Percentiles rank a stretch among this genome's conserved stretches.
Evolutionary conservation across 2,329 filamentous ascomycete species (phyloP).

Genomic region (Aspergillus caelatus): DNA sequence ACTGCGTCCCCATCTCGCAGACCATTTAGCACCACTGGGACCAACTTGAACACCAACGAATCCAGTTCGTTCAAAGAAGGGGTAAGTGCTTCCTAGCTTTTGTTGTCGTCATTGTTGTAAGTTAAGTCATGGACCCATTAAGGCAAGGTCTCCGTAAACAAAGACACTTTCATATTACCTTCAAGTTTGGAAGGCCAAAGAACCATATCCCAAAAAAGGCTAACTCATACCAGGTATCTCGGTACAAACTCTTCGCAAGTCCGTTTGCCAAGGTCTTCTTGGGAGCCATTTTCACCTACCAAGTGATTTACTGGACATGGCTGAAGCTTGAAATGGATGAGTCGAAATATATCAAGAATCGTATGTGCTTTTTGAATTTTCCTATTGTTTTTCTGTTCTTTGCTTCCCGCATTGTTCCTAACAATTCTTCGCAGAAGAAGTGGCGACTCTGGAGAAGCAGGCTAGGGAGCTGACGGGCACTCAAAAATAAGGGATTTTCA

Average conservation of each 20-base stretch:
- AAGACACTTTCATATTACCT: neutral
- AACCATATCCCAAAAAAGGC: neutral
- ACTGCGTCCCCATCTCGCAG: neutral
- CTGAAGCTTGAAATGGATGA: constrained; percentile 52
- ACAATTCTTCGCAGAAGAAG: constrained; percentile 30
- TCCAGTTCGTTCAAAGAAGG: constrained; percentile 28
- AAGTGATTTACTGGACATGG: constrained; percentile 53
- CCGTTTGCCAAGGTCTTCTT: constrained; percentile 54
- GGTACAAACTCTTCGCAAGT: constrained; percentile 43
- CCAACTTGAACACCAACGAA: constrained; percentile 5
- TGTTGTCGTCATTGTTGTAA: neutral
- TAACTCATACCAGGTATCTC: constrained; percentile 34
- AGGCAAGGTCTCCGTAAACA: neutral
- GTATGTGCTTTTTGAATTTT: constrained; percentile 28
- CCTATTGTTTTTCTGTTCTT: neutral
- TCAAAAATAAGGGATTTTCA: constrained; percentile 24
- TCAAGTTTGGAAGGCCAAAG: neutral
- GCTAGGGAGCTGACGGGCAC: constrained; percentile 35
- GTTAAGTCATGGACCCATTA: neutral
- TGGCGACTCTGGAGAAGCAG: constrained; percentile 38
- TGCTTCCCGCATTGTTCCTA: neutral
- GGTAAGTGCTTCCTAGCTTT: constrained; percentile 24
- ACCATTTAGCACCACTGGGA: constrained; percentile 4
- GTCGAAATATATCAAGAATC: constrained; percentile 44
- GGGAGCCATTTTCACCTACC: constrained; percentile 52